A percentile compares a stretch with the other conserved stretches of the same genome.
Conservation (phyloP, 2,329 filamentous ascomycete genomes). For the Madurella fahalii region DNA sequence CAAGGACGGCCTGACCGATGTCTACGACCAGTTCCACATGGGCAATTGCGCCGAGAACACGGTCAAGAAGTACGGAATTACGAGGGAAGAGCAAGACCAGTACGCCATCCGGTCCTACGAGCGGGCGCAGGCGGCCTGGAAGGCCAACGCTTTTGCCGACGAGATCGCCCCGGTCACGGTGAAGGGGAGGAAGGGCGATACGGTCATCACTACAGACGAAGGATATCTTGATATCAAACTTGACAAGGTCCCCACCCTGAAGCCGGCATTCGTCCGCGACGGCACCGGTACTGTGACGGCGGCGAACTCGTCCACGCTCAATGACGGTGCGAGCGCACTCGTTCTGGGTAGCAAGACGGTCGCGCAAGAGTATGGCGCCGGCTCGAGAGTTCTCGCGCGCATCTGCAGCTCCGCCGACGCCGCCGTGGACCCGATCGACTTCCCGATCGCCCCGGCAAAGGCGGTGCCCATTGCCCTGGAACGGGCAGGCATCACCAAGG, state of each 20-base stretch:
- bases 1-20: slow-evolving; percentile 92
- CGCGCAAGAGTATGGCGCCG: slow-evolving; percentile 72
- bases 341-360: slow-evolving; percentile 79
- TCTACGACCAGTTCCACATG: slow-evolving; percentile 97
- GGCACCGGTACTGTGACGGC: slow-evolving; percentile 89
- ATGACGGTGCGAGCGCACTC: slow-evolving; percentile 88
- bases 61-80: slow-evolving; percentile 78
- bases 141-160: slow-evolving; percentile 74
- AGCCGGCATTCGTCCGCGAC: slow-evolving; percentile 84
- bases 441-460: slow-evolving; percentile 87
- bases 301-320: slow-evolving; percentile 89
- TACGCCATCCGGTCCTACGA: slow-evolving; percentile 89
- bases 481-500: slow-evolving; percentile 83
- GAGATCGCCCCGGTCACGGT: slow-evolving; percentile 88
- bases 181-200: slow-evolving; percentile 77
- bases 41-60: slow-evolving; percentile 94
- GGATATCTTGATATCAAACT: slow-evolving; percentile 82
- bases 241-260: slow-evolving; percentile 80
- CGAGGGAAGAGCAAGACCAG: slow-evolving; percentile 81
- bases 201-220: slow-evolving; percentile 76
- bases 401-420: slow-evolving; percentile 87
- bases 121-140: slow-evolving; percentile 87
- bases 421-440: slow-evolving; percentile 86
- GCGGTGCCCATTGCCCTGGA: slow-evolving; percentile 87
- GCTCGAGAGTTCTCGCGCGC: slow-evolving; percentile 78